Evolutionary conservation across 2,329 filamentous ascomycete species (phyloP), one percentile per base, ranked within the genome.

Genomic region (Myriosclerotinia duriaeana): DNA sequence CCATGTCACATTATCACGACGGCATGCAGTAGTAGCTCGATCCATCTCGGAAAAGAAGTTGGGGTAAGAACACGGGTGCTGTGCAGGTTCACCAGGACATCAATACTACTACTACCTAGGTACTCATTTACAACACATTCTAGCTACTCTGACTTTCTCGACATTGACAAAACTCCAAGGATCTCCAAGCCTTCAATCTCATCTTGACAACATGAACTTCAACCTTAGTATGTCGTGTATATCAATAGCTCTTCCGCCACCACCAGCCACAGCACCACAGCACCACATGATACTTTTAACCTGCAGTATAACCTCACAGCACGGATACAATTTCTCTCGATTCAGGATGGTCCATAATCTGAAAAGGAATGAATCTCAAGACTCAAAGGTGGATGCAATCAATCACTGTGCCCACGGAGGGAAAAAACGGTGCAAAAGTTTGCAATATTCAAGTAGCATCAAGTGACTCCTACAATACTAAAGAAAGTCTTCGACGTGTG

Each of bases 1-100:
- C 40, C 42, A 59, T 59, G 56, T 59, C 30, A 59, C 56, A 59
- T 59, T 59, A 48, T 48, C 30, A 59, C 56, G 42, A 59, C 56
- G 12, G 30, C 42, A 36, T 59, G 56, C 56, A 48, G 56, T 22
- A 48, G 56, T 48, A 15, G 56, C 42, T 48, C 14, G 56, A 48
- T 58, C 55, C 55, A 46, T 46, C 22, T 34, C 22, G 26, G 26
- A 20, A 36, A 20, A 12, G 26, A 46, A 44, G 11, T 46, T 59
- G 56, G 26, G 56, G 40, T 11, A 20, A n/a, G 42, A 59, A 48
- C 56, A 59, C 26, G 26, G 56, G 26, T 40, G 40, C 26, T 46
- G 26, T 46, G 17, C 42, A 59, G 17, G 26, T 38, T 38, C 53
- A 26, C 36, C 40, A 9, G 8, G 9, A 38, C 38, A 30, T 38